phyloP scores from a whole-genome alignment of 192 early-diverging fungal species.

The Entomortierella chlamydospora region DNA sequence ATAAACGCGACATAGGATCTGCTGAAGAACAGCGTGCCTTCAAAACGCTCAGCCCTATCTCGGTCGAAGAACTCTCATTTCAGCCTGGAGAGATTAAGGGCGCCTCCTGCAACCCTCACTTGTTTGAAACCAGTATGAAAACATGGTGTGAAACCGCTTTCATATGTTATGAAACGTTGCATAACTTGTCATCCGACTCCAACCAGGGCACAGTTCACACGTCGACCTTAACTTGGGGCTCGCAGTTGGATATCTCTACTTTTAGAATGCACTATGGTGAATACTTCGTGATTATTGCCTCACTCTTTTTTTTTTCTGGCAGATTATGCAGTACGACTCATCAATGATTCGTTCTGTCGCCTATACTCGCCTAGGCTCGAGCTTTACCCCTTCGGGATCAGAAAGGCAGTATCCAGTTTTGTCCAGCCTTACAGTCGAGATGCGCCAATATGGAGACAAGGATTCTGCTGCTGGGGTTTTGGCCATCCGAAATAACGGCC shows the following conservation, averaged over 20 bases:
- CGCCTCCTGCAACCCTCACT: not conserved
- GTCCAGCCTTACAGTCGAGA: slow-evolving; percentile 36
- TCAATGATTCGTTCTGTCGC: too few relatives aligned
- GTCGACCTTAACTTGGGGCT: slow-evolving; percentile 34
- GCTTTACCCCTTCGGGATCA: not conserved
- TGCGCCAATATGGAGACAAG: slow-evolving; percentile 46
- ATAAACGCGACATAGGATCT: not conserved
- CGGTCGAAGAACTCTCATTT: not conserved
- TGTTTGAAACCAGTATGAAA: not conserved
- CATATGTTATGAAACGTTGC: slow-evolving; percentile 32
- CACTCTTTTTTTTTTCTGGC: too few relatives aligned
- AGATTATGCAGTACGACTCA: too few relatives aligned
- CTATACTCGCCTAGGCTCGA: slow-evolving; percentile 36
- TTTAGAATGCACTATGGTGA: slow-evolving; percentile 44
- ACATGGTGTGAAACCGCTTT: slow-evolving; percentile 27
- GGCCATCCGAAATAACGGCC: slow-evolving; percentile 12
- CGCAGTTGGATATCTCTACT: slow-evolving; percentile 41
- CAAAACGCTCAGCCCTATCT: not conserved
- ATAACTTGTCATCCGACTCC: slow-evolving; percentile 21
- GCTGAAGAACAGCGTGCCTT: not conserved
- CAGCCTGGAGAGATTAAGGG: slow-evolving; percentile 1
- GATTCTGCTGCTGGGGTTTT: slow-evolving; percentile 33
- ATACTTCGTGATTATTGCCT: too few relatives aligned
- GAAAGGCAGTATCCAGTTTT: not conserved
- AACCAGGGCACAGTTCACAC: slow-evolving; percentile 3